phyloP scores from a whole-genome alignment of 2,329 filamentous ascomycete genomes.

The Chaetomium sp. region DNA sequence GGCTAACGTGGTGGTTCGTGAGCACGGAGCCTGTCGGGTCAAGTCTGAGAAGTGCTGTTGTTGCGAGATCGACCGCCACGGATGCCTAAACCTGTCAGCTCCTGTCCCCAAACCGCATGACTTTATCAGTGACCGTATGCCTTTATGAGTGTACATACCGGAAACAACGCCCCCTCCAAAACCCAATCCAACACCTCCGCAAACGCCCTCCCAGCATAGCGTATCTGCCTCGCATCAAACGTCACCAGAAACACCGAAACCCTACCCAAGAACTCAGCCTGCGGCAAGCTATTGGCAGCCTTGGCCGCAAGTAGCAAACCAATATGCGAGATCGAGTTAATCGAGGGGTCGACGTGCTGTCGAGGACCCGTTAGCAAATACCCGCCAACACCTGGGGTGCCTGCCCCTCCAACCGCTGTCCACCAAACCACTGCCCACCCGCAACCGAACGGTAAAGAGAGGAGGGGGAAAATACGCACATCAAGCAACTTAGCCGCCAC shows the following conservation, averaged over 20 bases:
- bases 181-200: conserved; percentile 39
- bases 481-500: conserved; percentile 36
- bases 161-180: conserved; percentile 34
- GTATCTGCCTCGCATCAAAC: conserved; percentile 47
- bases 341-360: conserved; percentile 41
- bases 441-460: background rate
- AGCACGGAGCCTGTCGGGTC: conserved; percentile 62
- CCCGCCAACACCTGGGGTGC: no score
- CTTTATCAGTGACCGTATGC: background rate
- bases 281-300: conserved; percentile 23
- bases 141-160: conserved; percentile 31
- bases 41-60: conserved; percentile 54
- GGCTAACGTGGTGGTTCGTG: conserved; percentile 54
- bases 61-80: conserved; percentile 40
- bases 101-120: background rate
- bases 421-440: conserved; percentile 12
- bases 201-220: conserved; percentile 42
- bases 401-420: background rate
- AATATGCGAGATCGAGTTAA: conserved; percentile 48
- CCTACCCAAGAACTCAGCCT: conserved; percentile 34
- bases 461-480: conserved; percentile 26
- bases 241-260: conserved; percentile 39
- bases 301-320: conserved; percentile 38
- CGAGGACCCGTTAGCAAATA: background rate
- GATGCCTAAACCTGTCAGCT: conserved; percentile 33